A percentile compares a stretch with the other conserved stretches of the same genome.
phyloP scores from a whole-genome alignment of 2,329 filamentous ascomycete species.

The Canariomyces notabilis region DNA sequence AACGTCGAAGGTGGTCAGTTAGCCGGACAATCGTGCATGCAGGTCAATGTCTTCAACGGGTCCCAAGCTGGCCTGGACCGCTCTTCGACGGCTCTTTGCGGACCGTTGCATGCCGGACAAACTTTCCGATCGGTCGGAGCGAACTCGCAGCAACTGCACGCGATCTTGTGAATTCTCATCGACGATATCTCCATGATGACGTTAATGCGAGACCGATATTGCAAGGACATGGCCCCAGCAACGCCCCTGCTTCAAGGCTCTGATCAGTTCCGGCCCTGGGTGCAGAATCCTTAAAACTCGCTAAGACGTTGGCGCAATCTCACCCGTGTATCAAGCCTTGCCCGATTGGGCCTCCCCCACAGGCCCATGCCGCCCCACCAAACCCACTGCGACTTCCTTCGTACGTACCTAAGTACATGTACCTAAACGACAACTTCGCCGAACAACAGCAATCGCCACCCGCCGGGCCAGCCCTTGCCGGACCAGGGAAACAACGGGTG shows the following conservation, averaged over 20 bases:
- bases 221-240: slow-evolving; percentile 17
- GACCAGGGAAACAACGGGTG: slow-evolving; percentile 4
- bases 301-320: slow-evolving; percentile 46
- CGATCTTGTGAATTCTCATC: not conserved
- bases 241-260: slow-evolving; percentile 26
- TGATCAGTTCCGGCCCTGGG: slow-evolving; percentile 29
- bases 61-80: not conserved
- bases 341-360: slow-evolving; percentile 22
- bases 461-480: not conserved
- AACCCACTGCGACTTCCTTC: slow-evolving; percentile 6
- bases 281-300: slow-evolving; percentile 47
- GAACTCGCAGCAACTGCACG: not conserved
- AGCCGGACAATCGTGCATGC: not conserved
- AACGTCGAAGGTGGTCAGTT: too few species aligned
- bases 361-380: slow-evolving; percentile 14
- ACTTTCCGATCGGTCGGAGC: slow-evolving; percentile 5
- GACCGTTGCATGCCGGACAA: not conserved
- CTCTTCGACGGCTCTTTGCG: slow-evolving; percentile 1
- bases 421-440: too few species aligned
- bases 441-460: not conserved
- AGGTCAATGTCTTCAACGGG: not conserved
- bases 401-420: too few species aligned
- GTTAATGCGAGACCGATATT: slow-evolving; percentile 19
- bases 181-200: too few species aligned
- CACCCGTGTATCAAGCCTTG: slow-evolving; percentile 43